Evolutionary conservation across 768 basidiomycete genomes (phyloP).

Genomic region (Termitomyces sp.): DNA sequence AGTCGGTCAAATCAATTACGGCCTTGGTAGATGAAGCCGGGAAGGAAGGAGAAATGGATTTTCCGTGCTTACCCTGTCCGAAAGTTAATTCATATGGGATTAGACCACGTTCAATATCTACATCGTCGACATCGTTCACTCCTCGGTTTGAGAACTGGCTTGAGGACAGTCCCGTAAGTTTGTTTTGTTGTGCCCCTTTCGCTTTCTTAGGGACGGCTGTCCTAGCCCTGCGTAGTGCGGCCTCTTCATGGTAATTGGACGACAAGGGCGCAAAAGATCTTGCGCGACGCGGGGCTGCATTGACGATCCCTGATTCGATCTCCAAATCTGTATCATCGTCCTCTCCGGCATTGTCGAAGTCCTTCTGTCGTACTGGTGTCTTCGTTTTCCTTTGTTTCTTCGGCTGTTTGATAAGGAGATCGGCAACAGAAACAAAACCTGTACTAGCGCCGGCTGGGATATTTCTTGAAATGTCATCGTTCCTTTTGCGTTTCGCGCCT

Average conservation of each 20-base stretch:
- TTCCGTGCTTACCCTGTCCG: neutral
- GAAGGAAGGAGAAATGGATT: neutral
- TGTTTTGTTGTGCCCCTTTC: slow-evolving; percentile 21
- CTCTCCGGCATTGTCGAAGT: slow-evolving; percentile 48
- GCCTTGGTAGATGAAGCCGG: slow-evolving; percentile 1
- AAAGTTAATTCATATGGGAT: neutral
- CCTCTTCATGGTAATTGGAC: slow-evolving; percentile 24
- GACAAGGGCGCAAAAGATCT: slow-evolving; percentile 34
- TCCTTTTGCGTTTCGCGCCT: slow-evolving; percentile 62
- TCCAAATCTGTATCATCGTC: slow-evolving; percentile 69
- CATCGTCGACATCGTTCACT: slow-evolving; percentile 49
- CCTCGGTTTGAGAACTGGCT: slow-evolving; percentile 41
- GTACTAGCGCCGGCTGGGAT: slow-evolving; percentile 67
- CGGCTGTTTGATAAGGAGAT: slow-evolving; percentile 50
- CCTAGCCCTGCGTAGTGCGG: slow-evolving; percentile 36
- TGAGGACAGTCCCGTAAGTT: slow-evolving; percentile 18
- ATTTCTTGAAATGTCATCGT: slow-evolving; percentile 62
- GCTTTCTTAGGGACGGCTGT: slow-evolving; percentile 29
- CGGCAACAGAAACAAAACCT: slow-evolving; percentile 66
- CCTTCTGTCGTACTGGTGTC: slow-evolving; percentile 16
- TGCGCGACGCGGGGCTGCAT: slow-evolving; percentile 41
- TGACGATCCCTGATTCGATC: slow-evolving; percentile 48
- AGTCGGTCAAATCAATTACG: slow-evolving; percentile 9
- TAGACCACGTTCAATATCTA: slow-evolving; percentile 45
- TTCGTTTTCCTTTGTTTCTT: slow-evolving; percentile 37